These are phyloP conservation scores for Didymella keratinophila DNA, from an alignment of 2,329 filamentous ascomycete species.

Conservation along the genomic window DNA sequence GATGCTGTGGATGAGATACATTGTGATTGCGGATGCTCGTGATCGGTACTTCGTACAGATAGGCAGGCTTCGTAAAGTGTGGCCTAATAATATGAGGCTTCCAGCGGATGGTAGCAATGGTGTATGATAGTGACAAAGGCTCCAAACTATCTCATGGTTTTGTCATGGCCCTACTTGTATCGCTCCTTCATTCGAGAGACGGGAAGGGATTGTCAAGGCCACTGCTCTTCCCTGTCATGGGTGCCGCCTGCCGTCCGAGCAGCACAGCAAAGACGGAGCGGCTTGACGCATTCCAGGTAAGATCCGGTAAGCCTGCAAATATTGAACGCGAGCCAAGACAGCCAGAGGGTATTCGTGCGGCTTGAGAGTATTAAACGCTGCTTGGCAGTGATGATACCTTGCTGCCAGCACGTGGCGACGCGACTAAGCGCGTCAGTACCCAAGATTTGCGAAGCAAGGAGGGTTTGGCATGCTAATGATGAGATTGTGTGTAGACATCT, in stretches of 20 bases:
- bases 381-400: neutral
- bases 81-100: neutral
- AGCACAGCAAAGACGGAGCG: neutral
- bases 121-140: neutral
- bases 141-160: neutral
- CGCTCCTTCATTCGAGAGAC: conserved; percentile 5
- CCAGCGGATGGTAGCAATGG: neutral
- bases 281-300: conserved; percentile 4
- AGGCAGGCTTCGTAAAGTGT: neutral
- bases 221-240: conserved; percentile 7
- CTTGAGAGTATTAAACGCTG: neutral
- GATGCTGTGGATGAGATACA: conserved; percentile 8
- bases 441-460: conserved; percentile 9
- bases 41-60: neutral
- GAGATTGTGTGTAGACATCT: neutral
- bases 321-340: too few species aligned
- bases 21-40: neutral
- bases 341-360: too few species aligned
- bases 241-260: conserved; percentile 4
- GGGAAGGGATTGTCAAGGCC: conserved; percentile 6
- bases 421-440: conserved; percentile 2
- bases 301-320: too few species aligned
- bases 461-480: neutral
- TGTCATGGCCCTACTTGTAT: neutral
- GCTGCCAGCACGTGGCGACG: conserved; percentile 10